Base-by-base conservation (phyloP, 1,284 basidiomycete genomes). In the Pseudozyma sp. region DNA sequence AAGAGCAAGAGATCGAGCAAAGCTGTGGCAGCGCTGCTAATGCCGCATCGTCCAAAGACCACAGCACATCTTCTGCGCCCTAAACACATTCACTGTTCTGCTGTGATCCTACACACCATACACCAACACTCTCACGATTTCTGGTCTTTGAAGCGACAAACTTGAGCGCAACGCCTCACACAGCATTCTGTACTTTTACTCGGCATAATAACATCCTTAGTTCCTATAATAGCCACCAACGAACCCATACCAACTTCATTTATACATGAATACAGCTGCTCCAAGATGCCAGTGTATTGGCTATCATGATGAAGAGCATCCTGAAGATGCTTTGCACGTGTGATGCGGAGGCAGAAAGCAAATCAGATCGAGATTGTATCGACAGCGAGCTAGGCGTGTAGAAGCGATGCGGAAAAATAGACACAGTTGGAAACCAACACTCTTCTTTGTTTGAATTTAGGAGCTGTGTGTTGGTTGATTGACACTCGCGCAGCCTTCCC, bases 1-100 rank as follows among this genome's bases (percentile, higher is more conserved):
- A 76, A 52, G 72, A 75, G 47, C 59, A 70, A 40, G 59, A 70
- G 42, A 75, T 75, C 35, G 72, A 70, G 50, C 61, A 61, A 36
- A 74, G 71, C 48, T 74, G 66, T 40, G 71, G 66, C 12, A 69
- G 63, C 38, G 63, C 53, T 21, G 53, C 62, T 19, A 56, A 31
- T n/a, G 44, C 42, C 38, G 45, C 66, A 1, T 52, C 51, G n/a
- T 25, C 42, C 44, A 45, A 59, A 2, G 52, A 52, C 14, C 54
- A 45, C 0, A 50, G 51, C 19, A 25, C 55, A 40, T 19, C 54
- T 6, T 52, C 52, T 11, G 57, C 42, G 13, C 52, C 52, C 8
- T 58, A 42, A n/a, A 36, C 35, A 34, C 5, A 11, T 21, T 45
- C 44, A 31, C 25, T 31, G 3, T 31, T 3, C 3, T 7, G 13